Conservation (phyloP, 371 early-diverging fungal species). For the Apophysomyces variabilis region DNA sequence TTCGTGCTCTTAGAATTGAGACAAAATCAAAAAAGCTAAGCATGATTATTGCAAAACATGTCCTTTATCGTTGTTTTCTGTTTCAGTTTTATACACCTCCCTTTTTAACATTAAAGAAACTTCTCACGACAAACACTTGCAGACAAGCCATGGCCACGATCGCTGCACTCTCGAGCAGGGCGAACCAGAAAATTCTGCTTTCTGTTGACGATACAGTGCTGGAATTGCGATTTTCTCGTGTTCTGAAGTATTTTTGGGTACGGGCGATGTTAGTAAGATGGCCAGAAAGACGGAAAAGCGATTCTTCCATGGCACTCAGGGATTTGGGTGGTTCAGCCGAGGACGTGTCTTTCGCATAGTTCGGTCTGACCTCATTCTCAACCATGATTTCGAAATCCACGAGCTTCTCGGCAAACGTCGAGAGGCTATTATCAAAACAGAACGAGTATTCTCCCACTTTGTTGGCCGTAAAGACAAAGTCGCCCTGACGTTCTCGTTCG, state of each 20-base stretch:
- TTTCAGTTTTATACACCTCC: slow-evolving; percentile 53
- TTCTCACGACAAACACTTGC: slow-evolving; percentile 88
- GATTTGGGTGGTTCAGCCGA: slow-evolving; percentile 47
- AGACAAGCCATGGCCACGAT: slow-evolving; percentile 81
- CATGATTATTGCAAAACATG: neutral
- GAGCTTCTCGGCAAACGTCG: slow-evolving; percentile 87
- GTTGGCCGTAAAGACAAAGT: slow-evolving; percentile 85
- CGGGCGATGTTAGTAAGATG: slow-evolving; percentile 69
- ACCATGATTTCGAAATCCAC: slow-evolving; percentile 91
- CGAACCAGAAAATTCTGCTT: slow-evolving; percentile 87
- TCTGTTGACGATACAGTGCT: slow-evolving; percentile 88
- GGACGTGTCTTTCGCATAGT: slow-evolving; percentile 16
- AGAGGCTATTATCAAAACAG: slow-evolving; percentile 91
- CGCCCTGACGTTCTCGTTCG: slow-evolving; percentile 87
- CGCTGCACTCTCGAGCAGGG: slow-evolving; percentile 70
- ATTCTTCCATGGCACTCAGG: slow-evolving; percentile 73
- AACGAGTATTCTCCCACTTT: slow-evolving; percentile 87
- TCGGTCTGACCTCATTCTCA: slow-evolving; percentile 76
- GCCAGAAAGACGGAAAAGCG: slow-evolving; percentile 56
- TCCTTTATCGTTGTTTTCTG: neutral
- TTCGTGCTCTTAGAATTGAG: too few relatives aligned
- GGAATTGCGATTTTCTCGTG: slow-evolving; percentile 88
- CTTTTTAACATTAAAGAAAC: slow-evolving; percentile 72
- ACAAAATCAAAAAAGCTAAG: too few relatives aligned
- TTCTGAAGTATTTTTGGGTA: slow-evolving; percentile 84